Base-by-base conservation (phyloP, 495 filamentous ascomycete genomes). In the Glarea lozoyensis region DNA sequence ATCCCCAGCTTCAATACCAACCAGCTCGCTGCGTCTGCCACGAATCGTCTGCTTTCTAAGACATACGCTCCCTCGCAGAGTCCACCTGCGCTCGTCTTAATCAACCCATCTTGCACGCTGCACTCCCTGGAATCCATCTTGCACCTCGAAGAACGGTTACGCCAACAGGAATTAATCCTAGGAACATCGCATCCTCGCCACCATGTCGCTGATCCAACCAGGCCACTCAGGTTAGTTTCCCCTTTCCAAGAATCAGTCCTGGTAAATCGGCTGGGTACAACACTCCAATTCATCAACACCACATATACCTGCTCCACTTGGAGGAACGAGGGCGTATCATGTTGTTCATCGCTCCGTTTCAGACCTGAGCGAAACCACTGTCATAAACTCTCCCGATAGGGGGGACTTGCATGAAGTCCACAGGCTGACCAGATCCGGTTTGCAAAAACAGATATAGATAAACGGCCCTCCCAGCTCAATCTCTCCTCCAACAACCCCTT, bases 401-500 rank as follows among this genome's bases (percentile, higher is more conserved):
- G n/a, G n/a, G n/a, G 10, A 3, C 38, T 39, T 55, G 48, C 48
- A 50, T 50, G 48, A 47, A 48, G n/a, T 30, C 45, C 44, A 42
- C 24, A n/a, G 30, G 46, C 53, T 56, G 53, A 53, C 53, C n/a
- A 44, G 24, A 50, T 50, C 45, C 41, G 48, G 40, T 54, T 51
- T 47, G 37, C 36, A 6, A 27, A 34, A 45, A 29, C n/a, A 29
- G 25, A 29, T n/a, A n/a, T 48, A 53, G 53, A 50, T 29, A 43
- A 37, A 16, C 46, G 53, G 27, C 43, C 43, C n/a, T 68, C 75
- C 56, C 58, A 71, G 11, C 64, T 79, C 59, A 82, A 79, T 56
- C 73, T 92, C 56, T 75, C 79, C 46, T 97, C 92, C 49, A 97
- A 97, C 72, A 98, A 98, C 57, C 92, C 92, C n/a, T 98, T 98